Conservation (phyloP, 2,329 filamentous ascomycete genomes). For the Cordyceps tenuipes region DNA sequence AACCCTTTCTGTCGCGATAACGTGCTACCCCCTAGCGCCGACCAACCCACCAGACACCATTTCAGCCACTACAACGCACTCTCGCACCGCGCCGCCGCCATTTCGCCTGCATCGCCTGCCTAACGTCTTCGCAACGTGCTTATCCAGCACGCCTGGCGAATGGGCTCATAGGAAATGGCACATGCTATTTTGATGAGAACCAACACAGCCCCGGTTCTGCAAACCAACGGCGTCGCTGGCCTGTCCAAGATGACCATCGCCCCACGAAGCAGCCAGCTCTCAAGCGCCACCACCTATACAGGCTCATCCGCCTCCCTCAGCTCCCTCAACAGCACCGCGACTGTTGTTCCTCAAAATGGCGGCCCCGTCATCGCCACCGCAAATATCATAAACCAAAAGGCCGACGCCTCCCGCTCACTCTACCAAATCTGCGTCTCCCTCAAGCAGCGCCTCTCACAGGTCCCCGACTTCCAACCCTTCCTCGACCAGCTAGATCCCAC, state of each 20-base stretch:
- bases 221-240: constrained; percentile 38
- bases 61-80: background rate
- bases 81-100: background rate
- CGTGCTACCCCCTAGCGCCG: background rate
- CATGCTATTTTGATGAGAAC: constrained; percentile 52
- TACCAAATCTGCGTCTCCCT: constrained; percentile 92
- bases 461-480: constrained; percentile 73
- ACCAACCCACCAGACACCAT: background rate
- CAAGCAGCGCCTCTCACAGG: constrained; percentile 70
- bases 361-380: constrained; percentile 67
- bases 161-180: constrained; percentile 45
- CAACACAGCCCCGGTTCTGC: constrained; percentile 49
- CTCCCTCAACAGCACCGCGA: constrained; percentile 38
- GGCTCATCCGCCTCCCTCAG: constrained; percentile 45
- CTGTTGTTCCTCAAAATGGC: constrained; percentile 36
- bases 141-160: constrained; percentile 22
- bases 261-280: constrained; percentile 53
- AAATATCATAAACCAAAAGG: constrained; percentile 96
- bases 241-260: constrained; percentile 43
- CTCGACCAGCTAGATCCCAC: constrained; percentile 62
- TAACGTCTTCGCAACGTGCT: constrained; percentile 6
- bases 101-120: background rate
- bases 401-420: constrained; percentile 81
- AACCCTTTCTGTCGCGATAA: background rate
- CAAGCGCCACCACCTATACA: constrained; percentile 49